Conservation (phyloP, 176 grass and related monocot genomes). For the Olyra latifolia region DNA sequence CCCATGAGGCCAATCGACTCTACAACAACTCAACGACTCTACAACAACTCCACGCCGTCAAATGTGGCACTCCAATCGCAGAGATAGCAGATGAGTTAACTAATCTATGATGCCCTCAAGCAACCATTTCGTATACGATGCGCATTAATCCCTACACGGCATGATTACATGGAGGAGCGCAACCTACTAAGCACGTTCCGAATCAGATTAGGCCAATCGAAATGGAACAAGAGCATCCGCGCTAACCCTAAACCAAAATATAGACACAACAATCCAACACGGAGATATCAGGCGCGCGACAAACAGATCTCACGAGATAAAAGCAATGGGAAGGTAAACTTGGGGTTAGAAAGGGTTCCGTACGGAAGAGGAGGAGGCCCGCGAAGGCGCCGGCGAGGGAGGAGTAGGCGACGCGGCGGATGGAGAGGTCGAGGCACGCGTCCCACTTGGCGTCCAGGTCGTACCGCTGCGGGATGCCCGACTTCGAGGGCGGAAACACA, state of each 20-base stretch:
- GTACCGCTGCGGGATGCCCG: conserved; percentile 53
- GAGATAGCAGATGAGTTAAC: not conserved
- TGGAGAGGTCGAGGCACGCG: conserved; percentile 83
- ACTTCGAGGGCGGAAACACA: conserved; percentile 13
- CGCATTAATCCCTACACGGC: not conserved
- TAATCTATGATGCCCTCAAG: not conserved
- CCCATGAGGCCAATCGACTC: not conserved
- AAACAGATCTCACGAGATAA: conserved; percentile 13
- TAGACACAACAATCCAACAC: not conserved
- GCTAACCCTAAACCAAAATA: conserved; percentile 16
- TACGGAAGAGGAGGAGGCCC: conserved; percentile 85
- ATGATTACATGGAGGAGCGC: not conserved
- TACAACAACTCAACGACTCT: not conserved
- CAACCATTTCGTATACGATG: not conserved
- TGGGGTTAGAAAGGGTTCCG: not conserved
- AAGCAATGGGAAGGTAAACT: not conserved
- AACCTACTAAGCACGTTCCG: not conserved
- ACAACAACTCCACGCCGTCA: not conserved
- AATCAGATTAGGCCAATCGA: not conserved
- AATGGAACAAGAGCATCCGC: not conserved
- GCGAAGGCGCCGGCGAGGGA: conserved; percentile 79
- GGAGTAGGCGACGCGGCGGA: conserved; percentile 84
- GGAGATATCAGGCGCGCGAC: not conserved
- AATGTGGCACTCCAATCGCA: not conserved
- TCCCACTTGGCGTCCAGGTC: conserved; percentile 94